phyloP scores from a whole-genome alignment of 441 rosid species.

The Populus hybrid region DNA sequence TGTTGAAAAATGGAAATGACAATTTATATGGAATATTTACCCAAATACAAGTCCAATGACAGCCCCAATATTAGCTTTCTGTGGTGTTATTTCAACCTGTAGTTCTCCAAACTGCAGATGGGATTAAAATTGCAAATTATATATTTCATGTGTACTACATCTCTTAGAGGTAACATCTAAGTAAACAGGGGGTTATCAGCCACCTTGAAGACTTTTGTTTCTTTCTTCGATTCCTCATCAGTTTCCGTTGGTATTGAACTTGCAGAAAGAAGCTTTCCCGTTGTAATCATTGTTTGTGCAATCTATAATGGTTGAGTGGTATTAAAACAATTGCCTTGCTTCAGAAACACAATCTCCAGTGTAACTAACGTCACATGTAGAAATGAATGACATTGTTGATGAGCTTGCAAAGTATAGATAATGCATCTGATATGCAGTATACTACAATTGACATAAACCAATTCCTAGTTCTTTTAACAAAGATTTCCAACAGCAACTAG shows the following conservation, averaged over 20 bases:
- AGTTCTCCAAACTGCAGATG: constrained; percentile 83
- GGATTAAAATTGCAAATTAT: not conserved
- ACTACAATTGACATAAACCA: not conserved
- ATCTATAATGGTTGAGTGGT: constrained; percentile 45
- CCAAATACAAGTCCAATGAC: constrained; percentile 64
- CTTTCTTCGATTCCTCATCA: constrained; percentile 41
- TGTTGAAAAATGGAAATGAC: constrained; percentile 9
- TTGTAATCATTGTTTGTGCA: constrained; percentile 65
- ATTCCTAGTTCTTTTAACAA: not conserved
- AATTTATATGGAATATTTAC: constrained; percentile 38
- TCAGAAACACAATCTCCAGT: not conserved
- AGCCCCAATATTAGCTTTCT: constrained; percentile 77
- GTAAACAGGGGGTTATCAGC: constrained; percentile 3
- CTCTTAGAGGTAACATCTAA: constrained; percentile 4
- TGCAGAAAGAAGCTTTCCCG: constrained; percentile 62
- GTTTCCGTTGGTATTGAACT: constrained; percentile 32
- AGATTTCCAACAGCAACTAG: constrained; percentile 1
- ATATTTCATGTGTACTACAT: not conserved
- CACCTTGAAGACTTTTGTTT: constrained; percentile 75
- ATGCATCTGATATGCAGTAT: not conserved
- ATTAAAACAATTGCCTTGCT: not conserved
- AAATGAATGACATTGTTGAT: not conserved
- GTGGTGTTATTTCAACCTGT: constrained; percentile 71
- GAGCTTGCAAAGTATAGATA: not conserved
- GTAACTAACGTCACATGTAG: not conserved